Base-by-base conservation (phyloP, 2,329 filamentous ascomycete genomes). In the Talaromyces sp. region DNA sequence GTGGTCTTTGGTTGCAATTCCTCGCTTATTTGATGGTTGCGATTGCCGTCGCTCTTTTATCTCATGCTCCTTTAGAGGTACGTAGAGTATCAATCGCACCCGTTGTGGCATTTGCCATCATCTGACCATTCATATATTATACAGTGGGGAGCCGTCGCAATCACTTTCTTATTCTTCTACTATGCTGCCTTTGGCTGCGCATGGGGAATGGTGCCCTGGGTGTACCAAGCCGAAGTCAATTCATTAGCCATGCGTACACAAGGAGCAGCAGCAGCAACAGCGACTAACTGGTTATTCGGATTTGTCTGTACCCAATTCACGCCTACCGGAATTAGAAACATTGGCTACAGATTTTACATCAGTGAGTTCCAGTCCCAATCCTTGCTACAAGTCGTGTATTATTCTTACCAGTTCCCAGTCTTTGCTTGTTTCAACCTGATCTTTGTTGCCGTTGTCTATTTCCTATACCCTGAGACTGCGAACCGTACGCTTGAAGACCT, bases 401-500 rank as follows among this genome's bases (percentile, higher is more conserved):
- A 10, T 43, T 9, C 41, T 43, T 19, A 43, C 3, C 41, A 43
- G 14, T 5, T n/a, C 6, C 41, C 9, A 43, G 41, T 43, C 41
- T 43, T 43, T 43, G 41, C 41, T 19, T 43, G 41, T 43, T 43
- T 43, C 57, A 76, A 76, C 57, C 60, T 76, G n/a, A 60, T 64
- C 16, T 77, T 78, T 65, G 69, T 77, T 6, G 74, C 75, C 45
- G 73, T 85, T 2, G 75, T 84, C 31, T 85, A 81, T 72, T 83
- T 83, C 70, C 79, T 73, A 69, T 81, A 79, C 58, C 79, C 80
- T 9, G 80, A 82, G 65, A 82, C 80, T 0, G 73, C 75, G 16
- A 80, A 79, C 60, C 72, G 80, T 11, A 77, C 74, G 4, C 73
- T 82, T 3, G 79, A 82, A 66, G 79, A 81, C 7, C 33, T 60